A percentile compares a stretch with the other conserved stretches of the same genome.
Evolutionary conservation across 805 yeast genomes (phyloP).

Genomic region (Metschnikowia kunwiensis): DNA sequence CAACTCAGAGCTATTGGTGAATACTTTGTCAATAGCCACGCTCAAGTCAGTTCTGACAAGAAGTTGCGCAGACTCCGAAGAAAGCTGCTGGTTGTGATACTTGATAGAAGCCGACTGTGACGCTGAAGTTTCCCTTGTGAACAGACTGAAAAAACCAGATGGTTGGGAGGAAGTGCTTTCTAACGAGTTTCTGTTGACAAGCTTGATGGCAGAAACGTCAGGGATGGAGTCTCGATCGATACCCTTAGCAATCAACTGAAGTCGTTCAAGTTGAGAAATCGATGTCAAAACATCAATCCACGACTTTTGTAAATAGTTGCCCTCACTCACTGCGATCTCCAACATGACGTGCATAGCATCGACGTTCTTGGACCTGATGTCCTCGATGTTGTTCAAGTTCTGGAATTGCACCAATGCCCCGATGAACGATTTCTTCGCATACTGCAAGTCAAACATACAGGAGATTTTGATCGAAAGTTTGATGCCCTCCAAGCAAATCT

Average conservation of each 20-base stretch:
- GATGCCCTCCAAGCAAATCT: constrained; percentile 78
- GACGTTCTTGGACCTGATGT: constrained; percentile 74
- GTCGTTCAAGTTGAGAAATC: constrained; percentile 86
- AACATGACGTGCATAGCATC: constrained; percentile 73
- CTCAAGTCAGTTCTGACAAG: constrained; percentile 66
- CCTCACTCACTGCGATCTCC: constrained; percentile 75
- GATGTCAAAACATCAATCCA: constrained; percentile 84
- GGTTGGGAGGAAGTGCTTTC: constrained; percentile 49
- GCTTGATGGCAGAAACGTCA: constrained; percentile 74
- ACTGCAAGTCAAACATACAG: constrained; percentile 75
- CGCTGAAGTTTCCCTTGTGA: constrained; percentile 49
- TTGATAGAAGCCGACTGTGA: constrained; percentile 68
- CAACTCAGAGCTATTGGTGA: constrained; percentile 74
- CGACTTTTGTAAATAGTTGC: constrained; percentile 63
- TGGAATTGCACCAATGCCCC: constrained; percentile 88
- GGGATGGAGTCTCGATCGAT: constrained; percentile 81
- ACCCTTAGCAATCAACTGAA: constrained; percentile 85
- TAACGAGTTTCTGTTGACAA: constrained; percentile 46
- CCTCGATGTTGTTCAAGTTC: constrained; percentile 73
- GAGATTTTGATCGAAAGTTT: constrained; percentile 79
- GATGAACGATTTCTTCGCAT: constrained; percentile 85
- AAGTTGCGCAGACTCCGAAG: constrained; percentile 53
- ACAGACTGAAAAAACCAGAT: constrained; percentile 53
- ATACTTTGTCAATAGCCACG: constrained; percentile 82
- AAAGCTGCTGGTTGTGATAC: constrained; percentile 67